These are phyloP conservation scores for Coemansia sp. DNA, from an alignment of 192 early-diverging fungal genomes.

Conservation along the genomic window DNA sequence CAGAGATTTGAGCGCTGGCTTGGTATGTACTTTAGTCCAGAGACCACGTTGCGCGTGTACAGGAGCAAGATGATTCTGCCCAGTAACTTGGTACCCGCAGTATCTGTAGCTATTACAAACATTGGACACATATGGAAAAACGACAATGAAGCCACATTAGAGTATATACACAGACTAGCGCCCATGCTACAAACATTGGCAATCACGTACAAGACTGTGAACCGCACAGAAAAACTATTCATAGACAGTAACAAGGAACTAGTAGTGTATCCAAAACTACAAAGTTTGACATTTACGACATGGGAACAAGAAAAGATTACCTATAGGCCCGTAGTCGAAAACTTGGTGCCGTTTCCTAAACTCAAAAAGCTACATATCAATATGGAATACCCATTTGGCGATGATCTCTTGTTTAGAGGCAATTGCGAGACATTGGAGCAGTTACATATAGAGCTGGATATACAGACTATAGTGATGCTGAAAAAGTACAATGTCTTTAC, in stretches of 20 bases:
- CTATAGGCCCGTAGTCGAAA: neutral
- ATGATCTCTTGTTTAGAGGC: conserved; percentile 12
- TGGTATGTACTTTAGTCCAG: conserved; percentile 3
- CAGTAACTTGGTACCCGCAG: neutral
- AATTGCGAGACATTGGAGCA: conserved; percentile 8
- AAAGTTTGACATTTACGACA: neutral
- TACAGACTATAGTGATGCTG: conserved; percentile 2
- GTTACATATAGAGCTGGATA: neutral
- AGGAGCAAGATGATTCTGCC: conserved; percentile 6
- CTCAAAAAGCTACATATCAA: neutral
- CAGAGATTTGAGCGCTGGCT: conserved; percentile 8
- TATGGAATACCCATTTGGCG: conserved; percentile 17
- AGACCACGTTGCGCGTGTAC: conserved; percentile 1
- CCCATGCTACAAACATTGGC: neutral
- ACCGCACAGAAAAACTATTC: neutral
- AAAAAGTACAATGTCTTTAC: conserved; percentile 6
- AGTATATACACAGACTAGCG: conserved; percentile 3
- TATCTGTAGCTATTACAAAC: neutral
- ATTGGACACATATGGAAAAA: conserved; percentile 1
- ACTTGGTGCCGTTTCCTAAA: neutral
- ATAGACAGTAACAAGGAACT: neutral
- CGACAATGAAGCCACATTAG: neutral
- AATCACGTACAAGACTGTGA: conserved; percentile 1
- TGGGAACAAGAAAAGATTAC: neutral
- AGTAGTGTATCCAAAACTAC: neutral